These are phyloP conservation scores for Picea glauca DNA, from an alignment of 75 land plant species.

Conservation along the genomic window DNA sequence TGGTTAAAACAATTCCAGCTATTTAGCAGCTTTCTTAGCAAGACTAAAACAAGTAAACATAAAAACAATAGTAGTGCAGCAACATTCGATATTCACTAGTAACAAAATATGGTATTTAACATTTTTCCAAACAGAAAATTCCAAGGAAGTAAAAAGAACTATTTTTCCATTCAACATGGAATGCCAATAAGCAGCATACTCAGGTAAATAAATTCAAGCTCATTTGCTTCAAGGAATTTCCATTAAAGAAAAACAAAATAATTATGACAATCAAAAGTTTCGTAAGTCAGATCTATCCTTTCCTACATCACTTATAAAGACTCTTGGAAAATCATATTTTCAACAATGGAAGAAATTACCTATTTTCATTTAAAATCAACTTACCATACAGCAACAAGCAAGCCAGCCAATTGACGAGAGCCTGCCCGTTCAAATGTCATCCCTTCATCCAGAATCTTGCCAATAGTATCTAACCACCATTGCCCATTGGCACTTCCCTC, in stretches of 20 bases:
- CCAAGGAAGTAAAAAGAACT: not conserved
- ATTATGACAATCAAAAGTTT: not conserved
- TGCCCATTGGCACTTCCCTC: slow-evolving; percentile 89
- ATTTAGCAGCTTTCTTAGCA: not conserved
- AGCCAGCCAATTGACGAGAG: slow-evolving; percentile 88
- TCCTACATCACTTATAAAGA: not conserved
- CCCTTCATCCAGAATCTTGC: slow-evolving; percentile 63
- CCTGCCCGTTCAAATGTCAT: slow-evolving; percentile 72
- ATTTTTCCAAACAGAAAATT: not conserved
- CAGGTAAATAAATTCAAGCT: not conserved
- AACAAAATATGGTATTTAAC: not conserved
- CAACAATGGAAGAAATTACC: not conserved
- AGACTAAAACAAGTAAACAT: not conserved
- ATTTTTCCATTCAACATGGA: not conserved
- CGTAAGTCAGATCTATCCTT: not conserved
- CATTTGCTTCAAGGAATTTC: not conserved
- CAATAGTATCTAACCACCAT: slow-evolving; percentile 91
- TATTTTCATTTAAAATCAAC: slow-evolving; percentile 12
- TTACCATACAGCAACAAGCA: slow-evolving; percentile 85
- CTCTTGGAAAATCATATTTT: not conserved
- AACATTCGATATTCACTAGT: not conserved
- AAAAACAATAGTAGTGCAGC: not conserved
- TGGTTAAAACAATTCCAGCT: not conserved
- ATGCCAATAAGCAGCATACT: not conserved
- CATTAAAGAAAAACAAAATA: not conserved